phyloP scores from a whole-genome alignment of 805 yeast species.

The Saturnispora kantuleensis region DNA sequence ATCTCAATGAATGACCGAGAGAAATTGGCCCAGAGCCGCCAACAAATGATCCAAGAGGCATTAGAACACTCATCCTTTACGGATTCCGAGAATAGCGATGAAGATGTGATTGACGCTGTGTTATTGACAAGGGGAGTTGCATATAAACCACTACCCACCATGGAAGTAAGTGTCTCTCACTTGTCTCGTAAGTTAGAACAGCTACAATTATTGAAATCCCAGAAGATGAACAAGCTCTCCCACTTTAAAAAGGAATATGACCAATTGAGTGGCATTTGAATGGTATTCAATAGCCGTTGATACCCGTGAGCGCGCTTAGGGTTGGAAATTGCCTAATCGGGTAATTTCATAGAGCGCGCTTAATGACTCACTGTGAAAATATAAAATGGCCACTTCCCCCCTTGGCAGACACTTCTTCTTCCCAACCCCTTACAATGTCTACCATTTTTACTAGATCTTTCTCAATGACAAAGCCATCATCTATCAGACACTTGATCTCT shows the following conservation, averaged over 20 bases:
- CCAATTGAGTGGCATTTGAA: background rate
- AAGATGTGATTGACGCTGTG: background rate
- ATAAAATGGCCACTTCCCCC: background rate
- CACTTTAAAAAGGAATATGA: background rate
- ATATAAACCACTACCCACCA: no score
- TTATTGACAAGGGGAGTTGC: no score
- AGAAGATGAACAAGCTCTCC: background rate
- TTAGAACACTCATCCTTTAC: background rate
- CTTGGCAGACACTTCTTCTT: background rate
- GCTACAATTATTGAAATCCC: background rate
- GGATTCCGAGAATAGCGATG: background rate
- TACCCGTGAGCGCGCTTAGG: conserved; percentile 9
- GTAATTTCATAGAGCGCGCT: conserved; percentile 15
- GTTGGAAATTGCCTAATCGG: conserved; percentile 11
- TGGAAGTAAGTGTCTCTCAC: no score
- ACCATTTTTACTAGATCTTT: conserved; percentile 23
- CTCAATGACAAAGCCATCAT: conserved; percentile 16
- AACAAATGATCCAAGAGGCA: background rate
- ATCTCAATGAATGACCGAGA: background rate
- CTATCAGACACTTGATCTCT: conserved; percentile 65
- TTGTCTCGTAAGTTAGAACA: background rate
- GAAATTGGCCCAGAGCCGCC: background rate
- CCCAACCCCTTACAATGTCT: no score
- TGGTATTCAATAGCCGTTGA: background rate
- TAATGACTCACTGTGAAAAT: conserved; percentile 5